Conservation (phyloP, 352 stramenopile genomes). For the Elongisporangium prolatum region DNA sequence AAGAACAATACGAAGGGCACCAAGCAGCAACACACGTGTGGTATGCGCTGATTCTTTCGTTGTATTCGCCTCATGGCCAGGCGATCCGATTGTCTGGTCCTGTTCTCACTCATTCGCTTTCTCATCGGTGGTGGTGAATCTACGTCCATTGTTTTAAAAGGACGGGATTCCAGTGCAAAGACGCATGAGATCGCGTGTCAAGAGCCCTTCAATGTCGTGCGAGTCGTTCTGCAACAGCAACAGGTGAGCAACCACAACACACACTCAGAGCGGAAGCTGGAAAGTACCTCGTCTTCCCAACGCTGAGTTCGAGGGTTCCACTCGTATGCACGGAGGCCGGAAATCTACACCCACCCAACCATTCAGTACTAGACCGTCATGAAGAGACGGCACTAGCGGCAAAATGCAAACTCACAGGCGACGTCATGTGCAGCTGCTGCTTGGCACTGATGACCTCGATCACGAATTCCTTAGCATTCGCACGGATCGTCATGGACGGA, state of each 20-base stretch:
- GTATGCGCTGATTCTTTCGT: constrained; percentile 3
- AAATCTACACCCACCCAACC: constrained; percentile 35
- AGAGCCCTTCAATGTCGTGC: constrained; percentile 74
- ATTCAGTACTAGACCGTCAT: not conserved
- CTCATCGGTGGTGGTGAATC: constrained; percentile 1
- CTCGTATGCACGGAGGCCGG: constrained; percentile 60
- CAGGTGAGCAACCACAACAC: not conserved
- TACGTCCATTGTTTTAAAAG: constrained; percentile 28
- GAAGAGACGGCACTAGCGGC: not conserved
- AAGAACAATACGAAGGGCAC: constrained; percentile 16
- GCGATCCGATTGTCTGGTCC: constrained; percentile 9
- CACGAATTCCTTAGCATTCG: constrained; percentile 53
- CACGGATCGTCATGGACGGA: constrained; percentile 38
- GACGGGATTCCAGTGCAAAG: constrained; percentile 59
- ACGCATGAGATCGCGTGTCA: constrained; percentile 81
- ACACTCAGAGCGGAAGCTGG: not conserved
- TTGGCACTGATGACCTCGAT: constrained; percentile 49
- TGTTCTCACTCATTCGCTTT: constrained; percentile 4
- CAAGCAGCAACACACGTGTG: constrained; percentile 1
- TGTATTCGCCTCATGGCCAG: not conserved
- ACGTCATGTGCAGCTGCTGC: constrained; percentile 69
- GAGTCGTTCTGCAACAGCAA: constrained; percentile 37
- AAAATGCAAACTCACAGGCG: constrained; percentile 26
- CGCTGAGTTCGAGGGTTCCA: constrained; percentile 66
- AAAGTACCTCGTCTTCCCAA: constrained; percentile 82